Base-by-base conservation (phyloP, 768 basidiomycete species). In the Termitomyces eurrhizus region DNA sequence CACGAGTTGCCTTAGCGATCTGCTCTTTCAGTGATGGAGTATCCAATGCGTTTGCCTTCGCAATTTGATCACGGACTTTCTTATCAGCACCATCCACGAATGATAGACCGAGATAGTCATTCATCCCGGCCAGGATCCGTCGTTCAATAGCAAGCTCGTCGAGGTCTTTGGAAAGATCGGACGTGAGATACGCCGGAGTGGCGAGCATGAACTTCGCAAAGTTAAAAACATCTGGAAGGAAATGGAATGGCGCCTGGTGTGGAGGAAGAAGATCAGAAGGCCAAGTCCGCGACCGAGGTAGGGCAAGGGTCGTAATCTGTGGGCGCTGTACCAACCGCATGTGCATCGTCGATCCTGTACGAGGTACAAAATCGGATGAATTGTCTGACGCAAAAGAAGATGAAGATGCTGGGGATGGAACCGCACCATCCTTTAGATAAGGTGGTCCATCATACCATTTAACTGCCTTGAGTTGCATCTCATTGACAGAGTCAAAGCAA, bases 201-300 rank as follows among this genome's bases (percentile, higher is more conserved):
- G 93, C 94, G 29, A 98, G 86, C 95, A 98, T 97, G 77, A 98
- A 97, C 69, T 93, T 94, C 21, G 95, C 83, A 72, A 90, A 97
- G 42, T 77, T 76, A 64, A 87, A 86, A 44, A 97, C 90, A 68
- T 98, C 94, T 0, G 95, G 97, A 24, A 96, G 80, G 77, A 99
- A 98, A 70, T 97, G 85, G 78, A 95, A 98, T 7, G 97, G 96
- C 0, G 94, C 92, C 68, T 95, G 89, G 65, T 95, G 93, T 21
- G 94, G 91, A 14, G 92, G 89, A 35, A 97, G 76, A 2, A 95
- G 82, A 61, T 96, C 94, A 1, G 94, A 96, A 2, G 94, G 96
- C 95, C 95, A 99, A 3, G 93, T 93, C 16, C 77, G 68, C 2
- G 96, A 95, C 26, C 93, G 88, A 42, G 97, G 97, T 7, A 99